Evolutionary conservation across 257 asterid species (phyloP), one percentile per base, ranked within the genome.

Genomic region (Lantana camara): DNA sequence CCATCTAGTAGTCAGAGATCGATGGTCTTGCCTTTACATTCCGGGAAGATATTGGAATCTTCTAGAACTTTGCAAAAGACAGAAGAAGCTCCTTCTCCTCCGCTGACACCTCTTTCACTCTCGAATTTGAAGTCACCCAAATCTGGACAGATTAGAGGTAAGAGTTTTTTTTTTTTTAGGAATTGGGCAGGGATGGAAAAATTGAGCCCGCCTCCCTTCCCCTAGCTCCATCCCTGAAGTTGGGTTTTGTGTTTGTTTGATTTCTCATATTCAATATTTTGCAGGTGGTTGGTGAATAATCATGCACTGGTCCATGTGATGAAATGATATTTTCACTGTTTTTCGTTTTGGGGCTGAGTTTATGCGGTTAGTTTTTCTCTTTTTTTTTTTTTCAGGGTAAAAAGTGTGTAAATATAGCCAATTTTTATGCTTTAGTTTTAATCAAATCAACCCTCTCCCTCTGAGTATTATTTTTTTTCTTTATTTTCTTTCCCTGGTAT

Each of bases 91-190:
- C 50, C 77, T n/a, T 91, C 97, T 74, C 96, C 96, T 72, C 94
- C 98, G 8, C 70, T 89, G 42, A 89, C 96, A 15, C 98, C 95
- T 47, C 71, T 91, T 19, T 77, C 95, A 60, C 67, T 89, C 20
- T 77, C 95, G 17, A 79, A 76, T 66, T 53, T 80, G 78, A 80
- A 79, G 79, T 74, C 85, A 30, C 76, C 75, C 11, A 72, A 69
- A 60, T 69, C 84, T 60, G 69, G 83, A 63, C 75, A 82, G 69
- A 76, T 82, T 57, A 77, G 83, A 85, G 96, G 95, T 84, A 73
- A 75, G 49, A 72, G 45, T 57, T 42, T 30, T 59, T 58, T 41
- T 51, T n/a, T n/a, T n/a, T n/a, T n/a, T n/a, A n/a, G n/a, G n/a
- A n/a, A n/a, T n/a, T n/a, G n/a, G n/a, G n/a, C n/a, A n/a, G n/a